Conservation (phyloP, 495 filamentous ascomycete genomes). For the Margaritispora aquatica region DNA sequence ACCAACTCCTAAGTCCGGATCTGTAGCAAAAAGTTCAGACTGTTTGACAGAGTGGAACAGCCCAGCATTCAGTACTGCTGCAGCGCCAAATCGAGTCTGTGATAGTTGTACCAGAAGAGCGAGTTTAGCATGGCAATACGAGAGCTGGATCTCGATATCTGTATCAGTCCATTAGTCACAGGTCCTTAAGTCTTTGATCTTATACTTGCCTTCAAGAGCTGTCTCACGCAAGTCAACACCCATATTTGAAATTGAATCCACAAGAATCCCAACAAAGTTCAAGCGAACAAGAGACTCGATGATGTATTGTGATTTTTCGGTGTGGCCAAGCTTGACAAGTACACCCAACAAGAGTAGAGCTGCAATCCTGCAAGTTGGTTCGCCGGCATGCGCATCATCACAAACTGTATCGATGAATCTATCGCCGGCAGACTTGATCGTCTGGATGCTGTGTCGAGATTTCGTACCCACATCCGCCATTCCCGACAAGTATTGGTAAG, state of each 20-base stretch:
- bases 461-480: constrained; percentile 47
- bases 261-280: constrained; percentile 83
- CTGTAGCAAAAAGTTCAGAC: constrained; percentile 77
- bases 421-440: constrained; percentile 70
- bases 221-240: constrained; percentile 55
- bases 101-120: constrained; percentile 79
- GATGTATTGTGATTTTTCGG: constrained; percentile 59
- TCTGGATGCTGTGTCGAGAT: constrained; percentile 57
- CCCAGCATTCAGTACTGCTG: constrained; percentile 74
- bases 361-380: constrained; percentile 72
- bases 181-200: not conserved
- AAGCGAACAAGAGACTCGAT: constrained; percentile 73
- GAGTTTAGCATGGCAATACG: constrained; percentile 69
- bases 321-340: constrained; percentile 58
- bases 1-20: constrained; percentile 88
- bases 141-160: constrained; percentile 31
- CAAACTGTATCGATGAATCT: constrained; percentile 78
- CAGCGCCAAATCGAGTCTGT: constrained; percentile 72
- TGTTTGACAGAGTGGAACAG: constrained; percentile 78
- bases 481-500: constrained; percentile 73
- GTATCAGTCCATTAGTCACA: constrained; percentile 9
- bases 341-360: constrained; percentile 71
- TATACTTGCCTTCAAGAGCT: constrained; percentile 24
- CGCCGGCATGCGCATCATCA: constrained; percentile 86
- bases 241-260: constrained; percentile 73